Evolutionary conservation across 2,329 filamentous ascomycete species (phyloP).

Genomic region (Xylaria sp.): DNA sequence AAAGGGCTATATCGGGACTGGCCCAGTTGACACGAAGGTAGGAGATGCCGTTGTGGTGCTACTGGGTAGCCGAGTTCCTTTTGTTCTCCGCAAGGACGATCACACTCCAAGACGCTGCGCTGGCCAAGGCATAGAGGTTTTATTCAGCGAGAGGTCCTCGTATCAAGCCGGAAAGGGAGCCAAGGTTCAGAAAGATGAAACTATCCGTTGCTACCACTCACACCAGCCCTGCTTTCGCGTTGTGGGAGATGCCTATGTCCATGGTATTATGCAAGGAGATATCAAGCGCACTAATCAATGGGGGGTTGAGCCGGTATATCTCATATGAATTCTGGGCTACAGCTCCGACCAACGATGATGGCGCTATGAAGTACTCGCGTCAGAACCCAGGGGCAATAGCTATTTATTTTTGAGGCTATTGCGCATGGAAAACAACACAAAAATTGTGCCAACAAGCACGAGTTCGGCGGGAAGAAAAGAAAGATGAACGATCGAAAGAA

Average conservation of each 20-base stretch:
- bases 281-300: constrained; percentile 8
- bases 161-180: constrained; percentile 30
- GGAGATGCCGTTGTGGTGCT: constrained; percentile 34
- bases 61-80: constrained; percentile 36
- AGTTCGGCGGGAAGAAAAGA: too few relatives aligned
- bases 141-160: constrained; percentile 27
- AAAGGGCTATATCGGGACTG: constrained; percentile 33
- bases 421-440: not conserved
- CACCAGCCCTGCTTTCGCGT: constrained; percentile 31
- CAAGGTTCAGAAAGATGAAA: constrained; percentile 8
- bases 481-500: not conserved
- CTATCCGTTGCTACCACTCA: constrained; percentile 6
- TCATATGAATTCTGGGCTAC: constrained; percentile 5
- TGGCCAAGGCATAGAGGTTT: constrained; percentile 19
- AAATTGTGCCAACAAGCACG: too few relatives aligned
- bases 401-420: not conserved
- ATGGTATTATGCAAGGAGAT: constrained; percentile 33
- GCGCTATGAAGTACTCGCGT: not conserved
- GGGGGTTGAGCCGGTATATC: constrained; percentile 22
- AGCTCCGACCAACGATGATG: not conserved
- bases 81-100: constrained; percentile 29
- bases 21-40: constrained; percentile 24
- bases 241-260: constrained; percentile 37
- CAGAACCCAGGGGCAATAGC: not conserved
- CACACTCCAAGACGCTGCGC: constrained; percentile 11